Conservation (phyloP, 305 asterid genomes). For the Striga hermonthica region DNA sequence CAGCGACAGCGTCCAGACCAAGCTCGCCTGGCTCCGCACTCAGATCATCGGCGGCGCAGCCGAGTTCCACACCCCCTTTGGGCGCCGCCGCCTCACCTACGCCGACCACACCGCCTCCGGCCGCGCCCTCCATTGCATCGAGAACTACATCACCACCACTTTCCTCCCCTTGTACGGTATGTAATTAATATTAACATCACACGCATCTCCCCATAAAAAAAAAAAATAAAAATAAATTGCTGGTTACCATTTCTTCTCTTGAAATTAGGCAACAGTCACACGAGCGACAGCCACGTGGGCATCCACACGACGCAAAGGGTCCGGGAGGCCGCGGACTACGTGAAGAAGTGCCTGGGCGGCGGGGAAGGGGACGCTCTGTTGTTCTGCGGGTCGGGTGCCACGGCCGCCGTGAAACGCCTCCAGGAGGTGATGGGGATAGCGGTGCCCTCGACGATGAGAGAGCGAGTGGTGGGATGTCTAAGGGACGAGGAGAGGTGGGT, state of each 20-base stretch:
- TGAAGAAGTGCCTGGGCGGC: not conserved
- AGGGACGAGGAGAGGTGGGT: not conserved
- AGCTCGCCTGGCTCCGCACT: not conserved
- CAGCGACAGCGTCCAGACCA: conserved; percentile 2
- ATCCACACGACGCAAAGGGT: not conserved
- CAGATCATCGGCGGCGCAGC: conserved; percentile 1
- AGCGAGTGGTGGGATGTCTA: not conserved
- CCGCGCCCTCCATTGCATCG: conserved; percentile 8
- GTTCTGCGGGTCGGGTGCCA: not conserved
- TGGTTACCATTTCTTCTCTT: too few species aligned
- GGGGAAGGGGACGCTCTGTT: not conserved
- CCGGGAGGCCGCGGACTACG: not conserved
- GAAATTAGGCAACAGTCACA: conserved; percentile 5
- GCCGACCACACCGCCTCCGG: conserved; percentile 11
- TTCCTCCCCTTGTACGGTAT: not conserved
- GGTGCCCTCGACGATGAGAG: not conserved
- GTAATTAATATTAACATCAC: not conserved
- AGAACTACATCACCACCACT: not conserved
- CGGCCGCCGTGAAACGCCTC: not conserved
- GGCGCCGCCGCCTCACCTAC: conserved; percentile 1
- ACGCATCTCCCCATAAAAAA: too few species aligned
- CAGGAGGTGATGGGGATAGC: conserved; percentile 1
- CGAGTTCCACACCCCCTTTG: not conserved
- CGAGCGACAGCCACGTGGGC: not conserved
- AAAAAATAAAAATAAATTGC: too few species aligned